Conservation (phyloP, 2,329 filamentous ascomycete species). For the Alternaria novae-zelandiae region DNA sequence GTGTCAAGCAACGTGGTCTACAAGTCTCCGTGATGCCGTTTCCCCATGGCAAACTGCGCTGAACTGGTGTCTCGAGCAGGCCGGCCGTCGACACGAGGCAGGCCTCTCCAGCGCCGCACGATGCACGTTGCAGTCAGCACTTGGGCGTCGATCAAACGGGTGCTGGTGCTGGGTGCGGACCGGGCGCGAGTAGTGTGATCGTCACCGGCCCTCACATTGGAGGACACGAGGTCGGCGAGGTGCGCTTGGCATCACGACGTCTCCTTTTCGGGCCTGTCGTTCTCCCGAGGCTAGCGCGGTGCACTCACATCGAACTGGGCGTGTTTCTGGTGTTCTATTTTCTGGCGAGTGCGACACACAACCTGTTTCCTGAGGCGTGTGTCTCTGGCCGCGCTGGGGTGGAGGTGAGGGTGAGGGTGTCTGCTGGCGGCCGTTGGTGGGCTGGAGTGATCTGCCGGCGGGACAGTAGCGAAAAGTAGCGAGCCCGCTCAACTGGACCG, state of each 20-base stretch:
- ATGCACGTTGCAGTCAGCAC: constrained; percentile 41
- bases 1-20: neutral
- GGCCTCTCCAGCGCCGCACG: constrained; percentile 30
- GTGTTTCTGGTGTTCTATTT: constrained; percentile 13
- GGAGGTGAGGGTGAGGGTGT: neutral
- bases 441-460: constrained; percentile 24
- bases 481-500: constrained; percentile 24
- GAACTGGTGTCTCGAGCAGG: constrained; percentile 4
- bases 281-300: constrained; percentile 25
- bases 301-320: constrained; percentile 9
- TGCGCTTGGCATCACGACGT: constrained; percentile 32
- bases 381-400: neutral
- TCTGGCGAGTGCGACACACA: constrained; percentile 8
- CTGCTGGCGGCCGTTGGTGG: constrained; percentile 23
- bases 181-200: constrained; percentile 43
- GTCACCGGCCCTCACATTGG: constrained; percentile 33
- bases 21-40: neutral
- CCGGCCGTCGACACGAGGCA: constrained; percentile 7
- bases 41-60: constrained; percentile 1
- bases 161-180: constrained; percentile 43
- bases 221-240: constrained; percentile 47
- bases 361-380: constrained; percentile 8
- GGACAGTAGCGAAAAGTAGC: constrained; percentile 22
- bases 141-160: constrained; percentile 49
- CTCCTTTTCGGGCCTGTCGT: constrained; percentile 39